Evolutionary conservation across 2,329 filamentous ascomycete species (phyloP), one percentile per base, ranked within the genome.

Genomic region (Leptographium galeiforme): DNA sequence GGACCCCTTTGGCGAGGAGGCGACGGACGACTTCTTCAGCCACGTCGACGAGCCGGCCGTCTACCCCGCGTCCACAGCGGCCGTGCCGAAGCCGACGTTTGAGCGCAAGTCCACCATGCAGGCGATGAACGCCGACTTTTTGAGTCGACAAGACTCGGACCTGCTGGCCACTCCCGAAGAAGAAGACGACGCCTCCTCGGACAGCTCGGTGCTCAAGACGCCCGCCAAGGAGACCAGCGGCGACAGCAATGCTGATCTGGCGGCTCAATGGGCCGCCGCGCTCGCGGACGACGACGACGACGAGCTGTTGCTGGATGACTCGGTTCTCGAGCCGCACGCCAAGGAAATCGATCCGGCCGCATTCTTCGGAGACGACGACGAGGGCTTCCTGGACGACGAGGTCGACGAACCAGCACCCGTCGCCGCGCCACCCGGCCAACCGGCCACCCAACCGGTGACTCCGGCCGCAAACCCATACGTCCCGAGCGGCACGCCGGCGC

Each of bases 261-360:
- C 85, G 47, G 86, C 86, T 18, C 83, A 88, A 60, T 95, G 91
- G 87, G 80, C 88, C 58, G 85, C 87, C 48, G 87, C 88, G 45
- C 79, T 96, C 61, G 87, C 72, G 14, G 85, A 87, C 49, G 85
- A 90, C 58, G 81, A 89, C 56, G 73, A 81, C 48, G 82, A 82
- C 30, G 74, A 74, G 30, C 76, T 82, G 44, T 72, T 87, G 13
- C 66, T 82, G 3, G 78, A 81, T 11, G 81, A 87, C 36, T 68
- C 74, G 14, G 63, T 67, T 2, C 43, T 45, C 4, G 52, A 50
- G 40, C 13, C 47, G 10, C 25, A 70, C 38, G 56, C 62, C 5
- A 71, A 74, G 44, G 74, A 74, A 52, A 62, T 86, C 18, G 82
- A 87, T 59, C 75, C 81, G 1, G 71, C 78, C 32, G 75, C 76